Evolutionary conservation across 169 alveolate genomes (phyloP), one percentile per base, ranked within the genome.

Genomic region (Plasmodium ovale): DNA sequence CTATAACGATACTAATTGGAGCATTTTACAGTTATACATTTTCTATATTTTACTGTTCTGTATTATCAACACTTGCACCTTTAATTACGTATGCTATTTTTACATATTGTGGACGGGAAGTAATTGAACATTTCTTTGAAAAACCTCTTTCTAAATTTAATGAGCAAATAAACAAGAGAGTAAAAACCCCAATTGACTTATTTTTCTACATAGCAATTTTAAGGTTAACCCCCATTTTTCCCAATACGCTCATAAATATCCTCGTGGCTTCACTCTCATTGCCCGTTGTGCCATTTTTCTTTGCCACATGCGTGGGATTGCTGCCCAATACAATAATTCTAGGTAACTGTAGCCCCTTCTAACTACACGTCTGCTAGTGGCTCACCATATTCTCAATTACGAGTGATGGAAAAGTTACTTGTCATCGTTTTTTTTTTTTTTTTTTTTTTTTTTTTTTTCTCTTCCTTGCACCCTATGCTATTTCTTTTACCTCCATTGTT

Each of bases 141-240:
- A 68, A 82, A 39, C 58, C 84, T 3, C 90, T 82, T 64, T 21
- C 23, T 3, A 65, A 82, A 7, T 82, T 82, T 82, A 44, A 82
- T 53, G 65, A 31, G 29, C 70, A 82, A 58, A 47, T 82, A 49
- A 82, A 82, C 27, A 82, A 82, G 44, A 64, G 84, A 53, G 90
- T 68, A 10, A 82, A 67, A 42, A 82, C 12, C 53, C 64, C 25
- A 25, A 14, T 82, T 7, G 90, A 82, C 16, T 82, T 82, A 39
- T 82, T 82, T 82, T 47, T 68, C 10, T 82, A 82, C 58, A 27
- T 82, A 65, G 72, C 90, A 53, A 65, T 82, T 47, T 65, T 82
- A 82, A 82, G 90, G 37, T 65, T 82, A 68, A 82, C 85, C 25
- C 90, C 90, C 16, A 59, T 82, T 7, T 82, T 82, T 31, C 90